Percentiles rank a stretch among this genome's conserved stretches.
phyloP scores from a whole-genome alignment of 2,329 filamentous ascomycete genomes.

The Aspergillus fructus region DNA sequence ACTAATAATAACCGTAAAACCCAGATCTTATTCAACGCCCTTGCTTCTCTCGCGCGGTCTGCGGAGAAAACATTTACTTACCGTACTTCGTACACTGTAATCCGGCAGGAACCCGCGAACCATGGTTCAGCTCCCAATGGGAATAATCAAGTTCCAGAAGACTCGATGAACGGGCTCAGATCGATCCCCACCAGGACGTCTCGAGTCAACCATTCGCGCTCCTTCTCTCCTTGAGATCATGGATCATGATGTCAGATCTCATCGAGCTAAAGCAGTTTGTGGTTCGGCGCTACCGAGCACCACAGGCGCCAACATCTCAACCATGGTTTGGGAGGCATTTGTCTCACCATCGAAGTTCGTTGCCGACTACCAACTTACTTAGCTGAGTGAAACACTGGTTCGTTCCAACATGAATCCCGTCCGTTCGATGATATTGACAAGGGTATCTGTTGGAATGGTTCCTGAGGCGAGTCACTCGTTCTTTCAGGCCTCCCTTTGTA shows the following conservation, averaged over 20 bases:
- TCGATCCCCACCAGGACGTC: not conserved
- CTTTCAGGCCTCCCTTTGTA: not conserved
- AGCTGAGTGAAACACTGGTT: not conserved
- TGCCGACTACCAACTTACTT: not conserved
- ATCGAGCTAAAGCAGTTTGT: not conserved
- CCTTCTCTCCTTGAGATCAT: conserved; percentile 2
- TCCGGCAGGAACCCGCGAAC: conserved; percentile 3
- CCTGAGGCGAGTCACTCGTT: too few relatives aligned
- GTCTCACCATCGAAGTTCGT: not conserved
- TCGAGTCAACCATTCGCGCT: not conserved
- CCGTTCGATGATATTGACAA: not conserved
- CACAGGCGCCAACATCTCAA: not conserved
- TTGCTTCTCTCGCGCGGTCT: not conserved
- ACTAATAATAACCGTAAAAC: not conserved
- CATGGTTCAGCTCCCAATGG: conserved; percentile 16
- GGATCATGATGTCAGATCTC: conserved; percentile 10
- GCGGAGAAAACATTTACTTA: too few relatives aligned
- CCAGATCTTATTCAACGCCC: not conserved
- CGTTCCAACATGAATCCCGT: too few relatives aligned
- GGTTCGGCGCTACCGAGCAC: conserved; percentile 1
- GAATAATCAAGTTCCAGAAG: conserved; percentile 16
- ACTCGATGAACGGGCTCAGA: conserved; percentile 3
- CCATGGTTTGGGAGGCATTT: not conserved
- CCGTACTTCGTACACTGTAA: not conserved
- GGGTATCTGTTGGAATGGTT: not conserved